A percentile compares a stretch with the other conserved stretches of the same genome.
These are phyloP conservation scores for Syzygium jambos DNA, from an alignment of 345 rosid species.

Conservation along the genomic window DNA sequence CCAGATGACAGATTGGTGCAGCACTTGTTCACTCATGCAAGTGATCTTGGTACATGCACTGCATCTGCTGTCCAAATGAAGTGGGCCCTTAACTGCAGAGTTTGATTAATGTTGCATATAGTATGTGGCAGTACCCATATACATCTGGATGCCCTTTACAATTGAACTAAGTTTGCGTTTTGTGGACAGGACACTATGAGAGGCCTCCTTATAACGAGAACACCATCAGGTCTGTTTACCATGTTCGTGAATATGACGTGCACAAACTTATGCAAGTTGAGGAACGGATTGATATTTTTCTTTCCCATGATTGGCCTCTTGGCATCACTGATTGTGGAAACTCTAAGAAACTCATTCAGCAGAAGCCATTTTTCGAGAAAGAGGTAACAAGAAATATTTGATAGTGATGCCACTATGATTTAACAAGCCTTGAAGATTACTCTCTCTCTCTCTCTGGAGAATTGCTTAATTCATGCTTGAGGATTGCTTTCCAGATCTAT, in stretches of 20 bases:
- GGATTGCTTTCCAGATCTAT: slow-evolving; percentile 32
- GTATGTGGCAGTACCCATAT: neutral
- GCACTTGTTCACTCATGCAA: neutral
- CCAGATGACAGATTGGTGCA: neutral
- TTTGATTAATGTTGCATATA: neutral
- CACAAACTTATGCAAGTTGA: slow-evolving; percentile 73
- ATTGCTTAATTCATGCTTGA: neutral
- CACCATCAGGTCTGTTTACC: slow-evolving; percentile 70
- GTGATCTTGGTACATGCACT: neutral
- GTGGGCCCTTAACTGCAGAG: neutral
- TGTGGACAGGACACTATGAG: slow-evolving; percentile 69
- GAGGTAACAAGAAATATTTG: slow-evolving; percentile 33
- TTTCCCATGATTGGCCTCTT: slow-evolving; percentile 96
- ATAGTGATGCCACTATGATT: neutral
- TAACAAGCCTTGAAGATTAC: neutral
- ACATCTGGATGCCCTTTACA: neutral
- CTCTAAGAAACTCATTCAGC: slow-evolving; percentile 45
- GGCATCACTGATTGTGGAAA: slow-evolving; percentile 83
- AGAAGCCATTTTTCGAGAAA: slow-evolving; percentile 46
- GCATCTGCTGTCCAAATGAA: neutral
- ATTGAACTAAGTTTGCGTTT: neutral
- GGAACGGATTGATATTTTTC: slow-evolving; percentile 81
- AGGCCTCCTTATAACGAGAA: slow-evolving; percentile 69
- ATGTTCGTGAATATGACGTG: slow-evolving; percentile 90
- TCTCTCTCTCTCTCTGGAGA: neutral